Evolutionary conservation across 177 flowering plant species (phyloP), one percentile per base, ranked within the genome.

Genomic region (Vitis hybrid): DNA sequence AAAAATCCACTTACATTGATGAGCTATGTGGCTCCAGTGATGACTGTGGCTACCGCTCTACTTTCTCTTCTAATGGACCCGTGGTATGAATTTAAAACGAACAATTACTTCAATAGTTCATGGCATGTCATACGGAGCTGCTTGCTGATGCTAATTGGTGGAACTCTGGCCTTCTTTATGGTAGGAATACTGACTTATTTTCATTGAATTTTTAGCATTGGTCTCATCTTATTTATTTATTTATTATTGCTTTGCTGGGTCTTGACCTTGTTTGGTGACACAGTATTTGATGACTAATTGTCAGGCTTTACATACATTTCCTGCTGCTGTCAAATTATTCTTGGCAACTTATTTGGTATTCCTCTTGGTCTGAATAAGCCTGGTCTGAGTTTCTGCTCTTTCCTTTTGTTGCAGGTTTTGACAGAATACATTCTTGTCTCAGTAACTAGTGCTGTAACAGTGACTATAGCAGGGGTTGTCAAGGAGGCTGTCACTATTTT

Each of bases 401-500:
- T 64, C 59, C 61, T 71, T 19, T 57, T 74, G 59, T 75, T 84
- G 79, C 91, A 96, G 99, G 99, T 96, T 58, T 80, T 95, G 57
- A 91, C 94, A 16, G 99, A 95, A 68, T 95, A 83, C 65, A 66
- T 95, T 70, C 97, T 95, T 75, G 87, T 95, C 71, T 95, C 99
- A 1, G 90, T 85, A 66, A 95, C 99, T 29, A 95, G 99, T 84
- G 99, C 99, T 51, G 97, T 95, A 52, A 95, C 99, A 45, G 98
- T 95, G 45, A 93, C 97, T 58, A 91, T 95, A 56, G 98, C 98
- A 5, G 99, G 99, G 67, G 97, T 93, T 72, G 98, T 95, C 55
- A 95, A 95, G 86, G 99, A 95, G 76, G 97, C 97, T 62, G 94
- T 95, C 63, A 95, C 99, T 70, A 95, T 95, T 69, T 68, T 93